Evolutionary conservation across 1,139 yeast species (phyloP).

Genomic region (Yamadazyma mexicana): DNA sequence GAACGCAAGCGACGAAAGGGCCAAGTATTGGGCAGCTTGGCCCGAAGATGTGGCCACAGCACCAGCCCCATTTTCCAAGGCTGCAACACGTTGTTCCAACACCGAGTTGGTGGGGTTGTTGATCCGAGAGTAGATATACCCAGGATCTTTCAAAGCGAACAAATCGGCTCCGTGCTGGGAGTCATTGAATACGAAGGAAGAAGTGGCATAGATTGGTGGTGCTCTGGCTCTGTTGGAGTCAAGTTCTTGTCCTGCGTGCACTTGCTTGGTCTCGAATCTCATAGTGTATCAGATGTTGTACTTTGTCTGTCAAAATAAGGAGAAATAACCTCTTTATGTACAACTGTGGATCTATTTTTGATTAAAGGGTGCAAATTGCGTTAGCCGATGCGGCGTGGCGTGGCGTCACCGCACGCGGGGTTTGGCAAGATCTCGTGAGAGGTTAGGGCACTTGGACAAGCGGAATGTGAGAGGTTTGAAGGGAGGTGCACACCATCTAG

Average conservation of each 20-base stretch:
- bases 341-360: constrained; percentile 11
- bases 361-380: background rate
- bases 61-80: constrained; percentile 88
- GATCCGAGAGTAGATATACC: constrained; percentile 84
- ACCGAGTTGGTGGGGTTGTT: constrained; percentile 92
- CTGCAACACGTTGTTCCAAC: constrained; percentile 88
- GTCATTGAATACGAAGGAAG: constrained; percentile 82
- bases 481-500: no score
- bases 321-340: background rate
- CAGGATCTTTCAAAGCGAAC: constrained; percentile 80
- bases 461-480: no score
- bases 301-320: background rate
- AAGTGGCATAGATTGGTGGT: constrained; percentile 86
- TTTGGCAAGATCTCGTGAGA: background rate
- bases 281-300: background rate
- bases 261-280: constrained; percentile 79
- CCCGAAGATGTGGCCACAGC: constrained; percentile 93
- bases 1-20: constrained; percentile 81
- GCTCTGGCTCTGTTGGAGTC: constrained; percentile 75
- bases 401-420: background rate
- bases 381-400: background rate
- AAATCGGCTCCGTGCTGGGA: constrained; percentile 91
- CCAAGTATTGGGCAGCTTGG: constrained; percentile 90
- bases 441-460: background rate
- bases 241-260: constrained; percentile 83